Base-by-base conservation (phyloP, 306 rosid genomes). In the Trichosanthes cucumerina region DNA sequence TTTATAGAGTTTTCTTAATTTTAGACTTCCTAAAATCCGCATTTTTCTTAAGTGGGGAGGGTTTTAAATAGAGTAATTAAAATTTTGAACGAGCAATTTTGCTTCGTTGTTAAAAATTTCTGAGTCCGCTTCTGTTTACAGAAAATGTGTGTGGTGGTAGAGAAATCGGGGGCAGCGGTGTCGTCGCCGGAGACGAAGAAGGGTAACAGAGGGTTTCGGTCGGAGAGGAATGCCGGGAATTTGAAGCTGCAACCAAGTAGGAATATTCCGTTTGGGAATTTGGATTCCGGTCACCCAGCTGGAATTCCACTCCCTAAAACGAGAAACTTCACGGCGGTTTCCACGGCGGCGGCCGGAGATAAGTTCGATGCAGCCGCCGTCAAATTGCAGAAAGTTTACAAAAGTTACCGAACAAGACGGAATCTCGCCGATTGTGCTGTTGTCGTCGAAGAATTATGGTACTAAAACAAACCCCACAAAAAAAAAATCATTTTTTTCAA, bases 381-480 rank as follows among this genome's bases (percentile, higher is more conserved):
- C 38, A 88, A 86, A 87, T 26, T 93, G 53, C 97, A 93, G 85
- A 93, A 93, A 78, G 83, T 89, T 69, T 91, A 90, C 86, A 91
- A 78, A 89, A 84, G 97, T 71, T 91, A 90, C 83, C 47, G 89
- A 77, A 93, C 89, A 4, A 82, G 97, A 77, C 83, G 98, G 79
- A 89, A 76, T 56, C 86, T 93, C 10, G 98, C 96, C 23, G 97
- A 93, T 78, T 89, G 92, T 66, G 98, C 97, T 18, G 90, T 93
- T 41, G 88, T 91, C n/a, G 87, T 91, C 4, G 97, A 93, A 80
- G 93, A 91, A 85, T 88, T 90, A n/a, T 93, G 97, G 98, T 93
- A 53, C 34, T 91, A 6, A 70, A 70, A 13, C 54, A 6, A 70
- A 43, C 52, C 54, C 39, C 39, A 72, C 19, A 16, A 71, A 43